Base-by-base conservation (phyloP, 2,329 filamentous ascomycete genomes). In the Penicillium sp. region DNA sequence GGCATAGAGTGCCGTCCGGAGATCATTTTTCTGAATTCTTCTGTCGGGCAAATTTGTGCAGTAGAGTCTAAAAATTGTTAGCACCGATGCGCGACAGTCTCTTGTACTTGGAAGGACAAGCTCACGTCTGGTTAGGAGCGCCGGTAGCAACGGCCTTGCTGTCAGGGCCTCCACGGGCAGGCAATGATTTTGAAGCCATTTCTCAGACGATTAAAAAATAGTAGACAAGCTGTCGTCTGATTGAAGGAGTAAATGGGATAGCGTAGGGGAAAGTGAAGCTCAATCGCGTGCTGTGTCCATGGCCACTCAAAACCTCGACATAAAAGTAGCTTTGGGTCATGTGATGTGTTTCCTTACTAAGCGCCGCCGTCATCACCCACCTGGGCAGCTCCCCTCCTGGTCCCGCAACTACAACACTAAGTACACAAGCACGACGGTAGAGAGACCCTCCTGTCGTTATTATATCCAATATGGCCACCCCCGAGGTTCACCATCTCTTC, bases 401-500 rank as follows among this genome's bases (percentile, higher is more conserved):
- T 56, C 53, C 57, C 59, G 50, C 58, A 47, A 59, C 37, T 53
- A 51, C 49, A 42, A 52, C 41, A 52, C 41, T 42, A 45, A 64
- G 46, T 46, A 49, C 49, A 54, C 41, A 57, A 55, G 46, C 56
- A 25, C 85, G 90, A 84, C 94, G 97, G 94, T 97, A 89, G 94
- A 97, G 94, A 96, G 91, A 86, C 90, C 81, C 91, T 95, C 91
- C 91, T 94, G 91, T 90, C 88, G 82, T 80, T 50, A 10, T 41
- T 57, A 57, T 50, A 50, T 57, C 43, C 75, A 83, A 53, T 59
- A 97, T 97, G 93, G 82, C 90, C 55, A 76, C 88, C 59, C 91
- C 93, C 64, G 91, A 97, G 83, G 90, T 96, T 58, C 91, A 97
- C 79, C 93, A 97, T 73, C 89, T 99, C 66, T 99, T 99, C 81